Conservation (phyloP, 495 filamentous ascomycete species). For the Aspergillus wentii region DNA sequence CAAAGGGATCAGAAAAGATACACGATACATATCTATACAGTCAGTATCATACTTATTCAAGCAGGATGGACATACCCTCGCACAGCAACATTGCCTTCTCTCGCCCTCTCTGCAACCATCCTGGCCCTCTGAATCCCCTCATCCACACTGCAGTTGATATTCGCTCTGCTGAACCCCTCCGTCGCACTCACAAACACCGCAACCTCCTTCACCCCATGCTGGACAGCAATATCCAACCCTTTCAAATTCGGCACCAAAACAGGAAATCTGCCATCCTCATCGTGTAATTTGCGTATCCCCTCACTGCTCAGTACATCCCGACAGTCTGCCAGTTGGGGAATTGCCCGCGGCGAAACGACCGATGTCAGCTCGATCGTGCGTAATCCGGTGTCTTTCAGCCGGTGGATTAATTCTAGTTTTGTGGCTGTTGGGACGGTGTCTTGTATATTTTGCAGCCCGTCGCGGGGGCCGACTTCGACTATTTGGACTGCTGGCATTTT, state of each 20-base stretch:
- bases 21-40: slow-evolving; percentile 38
- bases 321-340: slow-evolving; percentile 41
- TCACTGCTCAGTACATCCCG: slow-evolving; percentile 20
- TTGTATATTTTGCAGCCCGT: slow-evolving; percentile 41
- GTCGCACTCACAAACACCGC: slow-evolving; percentile 40
- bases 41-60: no score
- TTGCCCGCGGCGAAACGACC: slow-evolving; percentile 34
- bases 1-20: slow-evolving; percentile 38
- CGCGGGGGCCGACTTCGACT: slow-evolving; percentile 44
- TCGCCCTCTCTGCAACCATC: slow-evolving; percentile 18
- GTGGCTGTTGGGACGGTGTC: slow-evolving; percentile 26
- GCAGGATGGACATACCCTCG: slow-evolving; percentile 39
- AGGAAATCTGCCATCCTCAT: slow-evolving; percentile 17
- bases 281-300: slow-evolving; percentile 3
- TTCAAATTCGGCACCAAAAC: slow-evolving; percentile 40
- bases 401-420: slow-evolving; percentile 36
- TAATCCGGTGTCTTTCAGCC: slow-evolving; percentile 25
- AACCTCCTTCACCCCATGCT: slow-evolving; percentile 28
- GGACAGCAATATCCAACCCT: slow-evolving; percentile 29
- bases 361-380: slow-evolving; percentile 39
- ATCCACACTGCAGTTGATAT: slow-evolving; percentile 38
- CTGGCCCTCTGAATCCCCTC: slow-evolving; percentile 24
- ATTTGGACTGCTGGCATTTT: slow-evolving; percentile 25
- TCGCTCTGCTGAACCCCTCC: slow-evolving; percentile 38
- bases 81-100: slow-evolving; percentile 16